Conservation (phyloP, 140 eudicot genomes). For the Bidens hawaiensis region DNA sequence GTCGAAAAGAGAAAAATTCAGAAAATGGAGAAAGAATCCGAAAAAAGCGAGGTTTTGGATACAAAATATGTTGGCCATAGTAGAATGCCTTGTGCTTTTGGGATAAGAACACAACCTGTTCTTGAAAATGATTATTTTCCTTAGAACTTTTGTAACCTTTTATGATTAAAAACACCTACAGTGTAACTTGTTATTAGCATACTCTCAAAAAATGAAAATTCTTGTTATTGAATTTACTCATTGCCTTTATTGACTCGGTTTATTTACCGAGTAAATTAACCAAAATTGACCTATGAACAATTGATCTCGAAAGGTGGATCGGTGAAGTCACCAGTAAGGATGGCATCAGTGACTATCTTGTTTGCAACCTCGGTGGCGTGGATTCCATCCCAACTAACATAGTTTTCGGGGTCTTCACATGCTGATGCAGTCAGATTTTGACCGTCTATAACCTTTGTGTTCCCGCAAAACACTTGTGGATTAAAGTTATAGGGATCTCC, state of each 20-base stretch:
- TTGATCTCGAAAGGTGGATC: slow-evolving; percentile 52
- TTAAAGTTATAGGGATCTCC: slow-evolving; percentile 59
- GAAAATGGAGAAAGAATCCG: slow-evolving; percentile 54
- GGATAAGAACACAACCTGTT: slow-evolving; percentile 74
- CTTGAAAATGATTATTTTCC: slow-evolving; percentile 69
- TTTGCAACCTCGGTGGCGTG: slow-evolving; percentile 72
- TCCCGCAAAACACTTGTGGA: slow-evolving; percentile 55
- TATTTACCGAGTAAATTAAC: not conserved
- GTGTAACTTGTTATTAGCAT: not conserved
- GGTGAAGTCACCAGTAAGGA: slow-evolving; percentile 41
- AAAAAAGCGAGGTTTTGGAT: slow-evolving; percentile 54
- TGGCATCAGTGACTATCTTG: slow-evolving; percentile 40
- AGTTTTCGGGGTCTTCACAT: slow-evolving; percentile 55
- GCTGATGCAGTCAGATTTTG: slow-evolving; percentile 44
- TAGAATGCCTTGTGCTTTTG: slow-evolving; percentile 79
- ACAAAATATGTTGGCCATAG: slow-evolving; percentile 57
- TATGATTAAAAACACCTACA: not conserved
- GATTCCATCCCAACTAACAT: slow-evolving; percentile 73
- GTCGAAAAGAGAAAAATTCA: slow-evolving; percentile 27
- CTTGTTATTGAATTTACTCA: not conserved
- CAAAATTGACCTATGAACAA: slow-evolving; percentile 5
- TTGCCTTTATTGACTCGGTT: not conserved
- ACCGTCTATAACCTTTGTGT: slow-evolving; percentile 39
- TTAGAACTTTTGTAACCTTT: slow-evolving; percentile 26
- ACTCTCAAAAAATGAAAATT: too few species aligned